These are phyloP conservation scores for Dendrocalamus latiflorus DNA, from an alignment of 202 grass and related monocot species.

Conservation along the genomic window DNA sequence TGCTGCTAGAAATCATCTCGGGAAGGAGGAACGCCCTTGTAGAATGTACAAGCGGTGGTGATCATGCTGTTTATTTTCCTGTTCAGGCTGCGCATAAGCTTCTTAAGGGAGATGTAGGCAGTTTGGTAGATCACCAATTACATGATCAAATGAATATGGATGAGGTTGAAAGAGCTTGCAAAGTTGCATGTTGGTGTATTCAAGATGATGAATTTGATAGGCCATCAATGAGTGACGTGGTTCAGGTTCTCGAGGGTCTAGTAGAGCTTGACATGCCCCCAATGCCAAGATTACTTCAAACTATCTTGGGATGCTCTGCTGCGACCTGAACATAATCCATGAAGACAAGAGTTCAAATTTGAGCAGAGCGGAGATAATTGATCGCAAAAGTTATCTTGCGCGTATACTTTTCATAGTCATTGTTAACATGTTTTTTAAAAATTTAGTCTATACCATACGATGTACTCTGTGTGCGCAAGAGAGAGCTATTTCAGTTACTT, in stretches of 20 bases:
- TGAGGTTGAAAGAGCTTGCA: conserved; percentile 22
- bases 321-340: background rate
- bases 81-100: background rate
- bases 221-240: no score
- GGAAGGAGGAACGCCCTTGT: no score
- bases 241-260: conserved; percentile 42
- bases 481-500: background rate
- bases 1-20: no score
- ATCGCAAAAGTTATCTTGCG: background rate
- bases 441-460: background rate
- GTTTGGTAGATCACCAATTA: conserved; percentile 33
- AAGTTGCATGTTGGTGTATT: no score
- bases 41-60: no score
- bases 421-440: background rate
- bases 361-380: no score
- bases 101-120: conserved; percentile 24
- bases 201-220: no score
- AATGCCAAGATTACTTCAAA: conserved; percentile 31
- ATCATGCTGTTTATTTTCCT: no score
- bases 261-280: conserved; percentile 39
- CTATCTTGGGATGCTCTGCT: background rate
- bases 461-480: background rate
- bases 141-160: conserved; percentile 21
- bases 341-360: background rate
- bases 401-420: background rate